Evolutionary conservation across 768 basidiomycete genomes (phyloP).

Genomic region (Cytidiella melzeri): DNA sequence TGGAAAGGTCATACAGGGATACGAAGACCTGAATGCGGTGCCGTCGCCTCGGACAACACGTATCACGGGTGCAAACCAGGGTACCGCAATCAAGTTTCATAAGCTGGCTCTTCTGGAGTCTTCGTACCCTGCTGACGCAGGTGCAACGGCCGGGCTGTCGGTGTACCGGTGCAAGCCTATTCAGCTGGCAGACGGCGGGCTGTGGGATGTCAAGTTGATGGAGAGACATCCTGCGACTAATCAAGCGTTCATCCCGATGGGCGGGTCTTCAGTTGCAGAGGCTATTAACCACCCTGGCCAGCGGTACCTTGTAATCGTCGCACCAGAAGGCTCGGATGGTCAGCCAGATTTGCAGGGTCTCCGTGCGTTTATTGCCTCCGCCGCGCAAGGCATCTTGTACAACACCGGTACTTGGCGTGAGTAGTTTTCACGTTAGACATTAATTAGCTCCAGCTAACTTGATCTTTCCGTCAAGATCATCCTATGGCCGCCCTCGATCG

Average conservation of each 20-base stretch:
- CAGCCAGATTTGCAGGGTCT: constrained; percentile 69
- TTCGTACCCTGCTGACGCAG: constrained; percentile 52
- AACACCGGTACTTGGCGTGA: constrained; percentile 84
- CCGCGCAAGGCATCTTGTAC: constrained; percentile 84
- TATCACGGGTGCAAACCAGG: constrained; percentile 81
- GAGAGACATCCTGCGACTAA: constrained; percentile 89
- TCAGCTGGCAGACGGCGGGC: constrained; percentile 37
- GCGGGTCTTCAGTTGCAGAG: constrained; percentile 38
- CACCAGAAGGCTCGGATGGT: constrained; percentile 70
- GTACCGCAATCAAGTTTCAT: constrained; percentile 90
- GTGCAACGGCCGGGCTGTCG: constrained; percentile 66
- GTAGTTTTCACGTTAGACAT: constrained; percentile 28
- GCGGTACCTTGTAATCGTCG: constrained; percentile 81
- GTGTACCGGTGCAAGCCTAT: constrained; percentile 79
- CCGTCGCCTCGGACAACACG: constrained; percentile 56
- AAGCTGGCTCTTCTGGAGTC: constrained; percentile 69
- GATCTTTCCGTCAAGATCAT: constrained; percentile 54
- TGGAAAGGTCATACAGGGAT: constrained; percentile 90
- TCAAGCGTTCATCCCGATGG: constrained; percentile 95
- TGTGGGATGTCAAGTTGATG: constrained; percentile 60
- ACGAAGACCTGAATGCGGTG: constrained; percentile 56
- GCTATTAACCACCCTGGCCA: constrained; percentile 40
- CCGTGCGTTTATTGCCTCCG: constrained; percentile 76
- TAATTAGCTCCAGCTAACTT: constrained; percentile 3
- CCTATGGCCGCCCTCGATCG: constrained; percentile 80